Percentiles rank a stretch among this genome's conserved stretches.
Conservation (phyloP, 1,139 yeast genomes). For the Candida sanyaensis region DNA sequence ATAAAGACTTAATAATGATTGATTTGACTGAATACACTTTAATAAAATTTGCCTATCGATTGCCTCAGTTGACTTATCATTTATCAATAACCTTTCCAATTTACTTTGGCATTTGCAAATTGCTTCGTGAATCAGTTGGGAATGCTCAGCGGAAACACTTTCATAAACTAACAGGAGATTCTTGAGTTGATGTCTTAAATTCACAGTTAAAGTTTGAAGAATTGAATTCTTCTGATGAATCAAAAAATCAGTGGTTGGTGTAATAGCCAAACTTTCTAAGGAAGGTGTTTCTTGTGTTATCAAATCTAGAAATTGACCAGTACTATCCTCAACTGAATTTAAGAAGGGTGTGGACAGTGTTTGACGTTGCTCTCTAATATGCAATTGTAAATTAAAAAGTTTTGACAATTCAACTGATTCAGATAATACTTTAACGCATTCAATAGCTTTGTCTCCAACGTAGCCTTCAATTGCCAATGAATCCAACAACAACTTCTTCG, state of each 20-base stretch:
- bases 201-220: constrained; percentile 1
- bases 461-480: constrained; percentile 10
- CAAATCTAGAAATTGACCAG: constrained; percentile 6
- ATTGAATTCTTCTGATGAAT: constrained; percentile 7
- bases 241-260: constrained; percentile 9
- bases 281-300: constrained; percentile 6
- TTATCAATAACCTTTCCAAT: constrained; percentile 8
- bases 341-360: neutral
- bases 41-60: constrained; percentile 9
- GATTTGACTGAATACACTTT: constrained; percentile 10
- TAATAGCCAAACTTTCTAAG: constrained; percentile 10
- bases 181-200: constrained; percentile 7
- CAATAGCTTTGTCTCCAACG: constrained; percentile 1
- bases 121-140: constrained; percentile 7
- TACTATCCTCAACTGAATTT: neutral
- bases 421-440: constrained; percentile 4
- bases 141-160: constrained; percentile 5
- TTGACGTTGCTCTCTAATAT: constrained; percentile 8
- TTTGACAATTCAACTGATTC: constrained; percentile 6
- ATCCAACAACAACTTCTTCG: constrained; percentile 2
- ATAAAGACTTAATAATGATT: constrained; percentile 8
- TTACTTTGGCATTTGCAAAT: constrained; percentile 9
- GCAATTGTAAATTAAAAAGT: constrained; percentile 8
- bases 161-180: constrained; percentile 9
- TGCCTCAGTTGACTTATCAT: constrained; percentile 9